Conservation (phyloP, 2,329 filamentous ascomycete genomes). For the Achaetomium macrosporum region DNA sequence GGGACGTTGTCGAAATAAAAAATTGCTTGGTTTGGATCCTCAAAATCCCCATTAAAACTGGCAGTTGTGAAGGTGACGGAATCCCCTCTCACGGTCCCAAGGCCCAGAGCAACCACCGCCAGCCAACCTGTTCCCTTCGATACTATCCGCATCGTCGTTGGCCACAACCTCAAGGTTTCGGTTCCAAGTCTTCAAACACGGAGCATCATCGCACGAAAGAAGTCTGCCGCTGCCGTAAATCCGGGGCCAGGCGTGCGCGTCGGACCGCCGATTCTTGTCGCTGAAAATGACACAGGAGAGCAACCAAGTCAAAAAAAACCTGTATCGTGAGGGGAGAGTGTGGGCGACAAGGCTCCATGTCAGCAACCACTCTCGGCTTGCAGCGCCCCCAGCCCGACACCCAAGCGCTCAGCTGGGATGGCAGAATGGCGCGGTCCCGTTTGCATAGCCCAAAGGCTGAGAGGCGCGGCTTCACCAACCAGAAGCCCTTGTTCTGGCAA, state of each 20-base stretch:
- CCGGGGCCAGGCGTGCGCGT: background rate
- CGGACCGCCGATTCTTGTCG: background rate
- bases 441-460: conserved; percentile 16
- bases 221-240: background rate
- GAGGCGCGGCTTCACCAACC: conserved; percentile 23
- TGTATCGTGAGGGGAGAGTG: background rate
- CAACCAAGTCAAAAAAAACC: background rate
- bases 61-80: background rate
- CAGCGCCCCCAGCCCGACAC: background rate
- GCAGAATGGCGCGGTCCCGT: conserved; percentile 13
- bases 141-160: conserved; percentile 19
- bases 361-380: background rate
- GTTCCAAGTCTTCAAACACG: background rate
- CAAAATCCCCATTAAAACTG: background rate
- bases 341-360: conserved; percentile 7
- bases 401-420: conserved; percentile 13
- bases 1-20: background rate
- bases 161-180: background rate
- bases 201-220: background rate
- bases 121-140: conserved; percentile 13
- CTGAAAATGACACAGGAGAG: background rate
- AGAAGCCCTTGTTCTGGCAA: conserved; percentile 7
- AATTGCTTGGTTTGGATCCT: background rate
- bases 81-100: conserved; percentile 5
- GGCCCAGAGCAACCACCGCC: conserved; percentile 6